Percentiles rank a stretch among this genome's conserved stretches.
These are phyloP conservation scores for Leccinum pellstonianum DNA, from an alignment of 768 basidiomycete species.

Conservation along the genomic window DNA sequence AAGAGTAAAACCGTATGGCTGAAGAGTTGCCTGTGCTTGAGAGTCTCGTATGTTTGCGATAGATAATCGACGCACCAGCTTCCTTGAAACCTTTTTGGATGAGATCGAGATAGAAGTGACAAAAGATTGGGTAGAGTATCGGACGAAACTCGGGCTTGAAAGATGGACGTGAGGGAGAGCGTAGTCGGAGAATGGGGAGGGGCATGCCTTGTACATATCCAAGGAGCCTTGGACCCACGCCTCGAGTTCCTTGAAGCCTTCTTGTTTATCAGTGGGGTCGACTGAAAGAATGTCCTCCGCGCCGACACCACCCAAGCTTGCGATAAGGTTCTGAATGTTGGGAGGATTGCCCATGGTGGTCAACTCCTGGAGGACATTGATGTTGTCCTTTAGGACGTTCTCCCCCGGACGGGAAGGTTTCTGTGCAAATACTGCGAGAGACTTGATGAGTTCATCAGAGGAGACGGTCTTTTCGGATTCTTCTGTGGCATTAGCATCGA, in stretches of 20 bases:
- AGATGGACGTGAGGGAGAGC: constrained; percentile 15
- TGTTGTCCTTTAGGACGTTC: constrained; percentile 66
- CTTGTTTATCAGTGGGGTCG: constrained; percentile 83
- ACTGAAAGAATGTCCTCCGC: constrained; percentile 79
- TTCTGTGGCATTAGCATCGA: constrained; percentile 34
- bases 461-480: constrained; percentile 41
- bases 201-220: constrained; percentile 85
- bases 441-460: constrained; percentile 54
- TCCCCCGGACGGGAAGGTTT: constrained; percentile 66
- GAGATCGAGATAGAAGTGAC: constrained; percentile 94
- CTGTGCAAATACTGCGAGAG: constrained; percentile 64
- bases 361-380: constrained; percentile 65
- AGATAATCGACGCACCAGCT: constrained; percentile 58
- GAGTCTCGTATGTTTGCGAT: background rate
- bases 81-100: constrained; percentile 88
- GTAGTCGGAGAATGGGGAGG: constrained; percentile 5
- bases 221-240: constrained; percentile 88
- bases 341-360: constrained; percentile 66
- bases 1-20: constrained; percentile 76
- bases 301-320: constrained; percentile 74
- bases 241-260: constrained; percentile 83
- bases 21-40: constrained; percentile 13
- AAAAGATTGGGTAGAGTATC: constrained; percentile 93
- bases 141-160: constrained; percentile 87
- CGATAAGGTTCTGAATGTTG: constrained; percentile 73